Evolutionary conservation across 352 stramenopile genomes (phyloP).

Genomic region (Lagenidium giganteum): DNA sequence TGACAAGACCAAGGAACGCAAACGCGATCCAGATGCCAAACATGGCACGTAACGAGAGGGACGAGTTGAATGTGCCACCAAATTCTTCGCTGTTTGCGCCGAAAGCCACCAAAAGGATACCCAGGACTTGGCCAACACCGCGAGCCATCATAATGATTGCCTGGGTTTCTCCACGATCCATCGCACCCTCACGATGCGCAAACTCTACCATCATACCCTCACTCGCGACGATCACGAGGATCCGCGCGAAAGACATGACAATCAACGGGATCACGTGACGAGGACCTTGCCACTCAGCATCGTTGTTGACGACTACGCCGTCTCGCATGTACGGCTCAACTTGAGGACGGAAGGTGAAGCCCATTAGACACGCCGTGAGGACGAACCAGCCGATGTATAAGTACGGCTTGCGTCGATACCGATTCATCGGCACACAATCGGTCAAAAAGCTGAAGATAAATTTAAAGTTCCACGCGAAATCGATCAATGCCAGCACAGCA

Average conservation of each 20-base stretch:
- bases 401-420: constrained; percentile 8
- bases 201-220: constrained; percentile 21
- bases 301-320: not conserved
- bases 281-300: not conserved
- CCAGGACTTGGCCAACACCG: constrained; percentile 6
- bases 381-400: constrained; percentile 8
- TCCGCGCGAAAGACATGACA: constrained; percentile 4
- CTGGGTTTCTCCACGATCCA: constrained; percentile 5
- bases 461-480: constrained; percentile 2
- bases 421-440: constrained; percentile 5
- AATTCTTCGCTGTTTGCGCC: constrained; percentile 7
- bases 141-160: constrained; percentile 5
- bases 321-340: not conserved
- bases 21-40: constrained; percentile 5
- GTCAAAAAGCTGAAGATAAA: constrained; percentile 8
- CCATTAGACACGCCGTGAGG: not conserved
- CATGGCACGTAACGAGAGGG: constrained; percentile 2
- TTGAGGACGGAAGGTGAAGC: not conserved
- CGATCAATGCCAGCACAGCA: not conserved
- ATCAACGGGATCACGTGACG: constrained; percentile 5
- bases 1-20: constrained; percentile 1
- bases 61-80: constrained; percentile 5
- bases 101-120: not conserved
- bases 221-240: constrained; percentile 6
- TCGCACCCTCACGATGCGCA: constrained; percentile 15